Conservation (phyloP, 2,329 filamentous ascomycete genomes). For the Tympanopsis confertula region DNA sequence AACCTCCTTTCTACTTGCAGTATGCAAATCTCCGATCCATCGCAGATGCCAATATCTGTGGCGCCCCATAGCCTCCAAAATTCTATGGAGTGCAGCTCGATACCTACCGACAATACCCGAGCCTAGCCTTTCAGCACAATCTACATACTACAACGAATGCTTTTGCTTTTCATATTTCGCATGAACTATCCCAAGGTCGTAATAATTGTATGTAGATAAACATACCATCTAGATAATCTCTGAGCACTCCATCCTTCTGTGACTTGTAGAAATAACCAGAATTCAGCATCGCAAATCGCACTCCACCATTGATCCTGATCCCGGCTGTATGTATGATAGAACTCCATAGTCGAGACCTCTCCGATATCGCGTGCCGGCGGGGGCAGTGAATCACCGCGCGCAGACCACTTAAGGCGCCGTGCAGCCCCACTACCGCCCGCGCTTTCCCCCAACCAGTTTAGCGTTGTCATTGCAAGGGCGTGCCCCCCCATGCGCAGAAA, state of each 20-base stretch:
- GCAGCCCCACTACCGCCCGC: too few relatives aligned
- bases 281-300: background rate
- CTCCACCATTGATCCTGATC: background rate
- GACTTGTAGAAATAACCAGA: background rate
- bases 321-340: background rate
- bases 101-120: too few relatives aligned
- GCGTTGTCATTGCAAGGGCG: background rate
- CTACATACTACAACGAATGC: background rate
- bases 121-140: too few relatives aligned
- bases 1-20: too few relatives aligned
- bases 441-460: background rate
- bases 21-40: too few relatives aligned
- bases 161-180: background rate
- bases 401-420: background rate
- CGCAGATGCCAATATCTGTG: too few relatives aligned
- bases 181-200: background rate
- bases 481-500: background rate
- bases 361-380: too few relatives aligned
- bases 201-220: background rate
- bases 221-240: background rate
- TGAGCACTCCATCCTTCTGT: background rate
- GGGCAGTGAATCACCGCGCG: background rate
- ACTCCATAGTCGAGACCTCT: too few relatives aligned
- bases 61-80: too few relatives aligned
- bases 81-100: too few relatives aligned